Evolutionary conservation across 169 alveolate species (phyloP).

Genomic region (Eimeria maxima): DNA sequence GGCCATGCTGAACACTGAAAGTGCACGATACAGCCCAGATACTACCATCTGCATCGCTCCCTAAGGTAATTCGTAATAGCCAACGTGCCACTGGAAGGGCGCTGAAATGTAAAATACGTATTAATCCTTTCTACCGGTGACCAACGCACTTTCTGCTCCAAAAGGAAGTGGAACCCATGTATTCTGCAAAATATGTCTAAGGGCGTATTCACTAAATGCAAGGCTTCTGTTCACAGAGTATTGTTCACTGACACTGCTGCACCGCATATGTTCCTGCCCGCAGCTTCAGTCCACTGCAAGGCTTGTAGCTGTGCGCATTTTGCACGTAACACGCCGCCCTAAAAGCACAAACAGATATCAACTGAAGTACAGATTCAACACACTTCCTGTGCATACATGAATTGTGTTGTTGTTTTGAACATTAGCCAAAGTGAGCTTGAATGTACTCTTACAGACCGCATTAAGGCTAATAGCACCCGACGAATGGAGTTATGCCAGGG

Average conservation of each 20-base stretch:
- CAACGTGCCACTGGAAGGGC: not conserved
- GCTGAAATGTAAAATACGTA: not conserved
- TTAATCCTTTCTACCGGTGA: not conserved
- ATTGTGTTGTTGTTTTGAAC: not conserved
- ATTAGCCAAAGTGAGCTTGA: not conserved
- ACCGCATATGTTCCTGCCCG: not conserved
- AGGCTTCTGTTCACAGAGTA: not conserved
- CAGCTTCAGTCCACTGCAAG: not conserved
- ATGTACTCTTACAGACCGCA: not conserved
- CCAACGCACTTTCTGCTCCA: not conserved
- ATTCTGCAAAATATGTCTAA: not conserved
- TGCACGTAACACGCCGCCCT: not conserved
- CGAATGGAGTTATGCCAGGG: not conserved
- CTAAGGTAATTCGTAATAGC: not conserved
- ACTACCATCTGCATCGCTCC: too few relatives aligned
- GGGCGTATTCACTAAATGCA: not conserved
- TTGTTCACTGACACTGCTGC: not conserved
- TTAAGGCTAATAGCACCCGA: not conserved
- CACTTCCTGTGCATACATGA: not conserved
- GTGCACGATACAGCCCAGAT: not conserved
- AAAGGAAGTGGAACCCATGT: not conserved
- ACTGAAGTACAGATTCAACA: not conserved
- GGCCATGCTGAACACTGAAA: not conserved
- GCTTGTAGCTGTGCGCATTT: not conserved
- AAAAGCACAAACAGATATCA: not conserved